These are phyloP conservation scores for Echria macrotheca DNA, from an alignment of 495 filamentous ascomycete genomes.

Conservation along the genomic window DNA sequence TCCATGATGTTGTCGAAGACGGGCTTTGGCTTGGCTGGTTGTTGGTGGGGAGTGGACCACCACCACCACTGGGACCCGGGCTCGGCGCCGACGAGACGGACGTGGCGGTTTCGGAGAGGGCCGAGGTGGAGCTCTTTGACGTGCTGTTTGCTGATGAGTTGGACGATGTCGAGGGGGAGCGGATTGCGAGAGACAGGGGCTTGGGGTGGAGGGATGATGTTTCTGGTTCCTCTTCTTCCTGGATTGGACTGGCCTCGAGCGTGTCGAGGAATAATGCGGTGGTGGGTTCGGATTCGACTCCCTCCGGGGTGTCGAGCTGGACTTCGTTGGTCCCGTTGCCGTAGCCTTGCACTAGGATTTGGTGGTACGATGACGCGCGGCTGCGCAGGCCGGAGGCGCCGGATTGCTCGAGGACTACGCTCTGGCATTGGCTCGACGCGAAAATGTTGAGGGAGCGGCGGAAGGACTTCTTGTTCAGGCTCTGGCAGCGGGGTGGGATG, in stretches of 20 bases:
- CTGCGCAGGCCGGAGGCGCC: slow-evolving; percentile 4
- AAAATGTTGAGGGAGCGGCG: slow-evolving; percentile 28
- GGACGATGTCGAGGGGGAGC: slow-evolving; percentile 24
- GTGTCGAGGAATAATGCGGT: neutral
- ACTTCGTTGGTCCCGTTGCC: slow-evolving; percentile 37
- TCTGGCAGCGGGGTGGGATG: slow-evolving; percentile 19
- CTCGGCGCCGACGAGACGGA: slow-evolving; percentile 12
- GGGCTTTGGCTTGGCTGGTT: neutral
- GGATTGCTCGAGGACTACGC: neutral
- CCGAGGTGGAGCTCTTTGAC: slow-evolving; percentile 15
- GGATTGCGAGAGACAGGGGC: slow-evolving; percentile 12
- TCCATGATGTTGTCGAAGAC: slow-evolving; percentile 1
- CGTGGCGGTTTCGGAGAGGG: slow-evolving; percentile 8
- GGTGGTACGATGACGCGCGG: slow-evolving; percentile 26
- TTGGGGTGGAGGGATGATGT: slow-evolving; percentile 11
- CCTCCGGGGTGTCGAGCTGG: slow-evolving; percentile 4
- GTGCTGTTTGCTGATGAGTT: slow-evolving; percentile 22
- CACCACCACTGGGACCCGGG: too few relatives aligned
- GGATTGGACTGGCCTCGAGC: neutral
- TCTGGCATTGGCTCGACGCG: slow-evolving; percentile 4
- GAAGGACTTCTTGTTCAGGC: slow-evolving; percentile 24
- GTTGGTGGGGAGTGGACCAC: too few relatives aligned
- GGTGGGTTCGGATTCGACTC: neutral
- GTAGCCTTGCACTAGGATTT: slow-evolving; percentile 39
- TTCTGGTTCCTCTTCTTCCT: neutral